Base-by-base conservation (phyloP, 805 yeast species). In the Monosporozyma aerobia region DNA sequence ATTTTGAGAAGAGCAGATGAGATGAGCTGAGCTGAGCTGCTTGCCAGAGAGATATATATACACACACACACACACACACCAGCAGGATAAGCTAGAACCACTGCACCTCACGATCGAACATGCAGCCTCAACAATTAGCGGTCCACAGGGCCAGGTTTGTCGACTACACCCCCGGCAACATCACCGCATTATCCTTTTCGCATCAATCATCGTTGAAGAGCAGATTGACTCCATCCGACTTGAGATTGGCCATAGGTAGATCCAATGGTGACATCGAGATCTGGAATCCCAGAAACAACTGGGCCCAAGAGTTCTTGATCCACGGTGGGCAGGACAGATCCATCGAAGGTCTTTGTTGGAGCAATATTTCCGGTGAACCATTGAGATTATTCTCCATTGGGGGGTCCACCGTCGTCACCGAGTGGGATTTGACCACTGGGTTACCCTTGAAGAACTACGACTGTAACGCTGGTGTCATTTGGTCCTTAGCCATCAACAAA, bases 191-290 rank as follows among this genome's bases (percentile, higher is more conserved):
- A 50, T 84, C 87, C 2, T 92, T 90, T 66, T 85, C 92, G 35
- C 87, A 81, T 63, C 65, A 69, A 5, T 78, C 87, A 0, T 69
- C 55, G 27, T 3, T 41, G 32, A 54, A 73, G 3, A 66, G 71
- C 22, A 73, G 74, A 47, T 59, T 72, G 30, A 73, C 81, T 1
- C 82, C 80, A 29, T 69, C 67, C 25, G 83, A 79, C 54, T 72
- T 89, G 52, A 64, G 97, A 54, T 70, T 94, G 40, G 97, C 98
- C 0, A 86, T 92, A 5, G 98, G 97, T 32, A 78, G 97, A 67
- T 80, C 88, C 47, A 90, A 94, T 65, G 99, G 99, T 41, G 90
- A 90, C 63, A 86, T 94, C 54, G 99, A 94, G 69, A 82, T 94
- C 35, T 92, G 98, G 97, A 88, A 88, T 67, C 96, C 96, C 43